Conservation (phyloP, 208 protist genomes). For the Porcisia hertigi region DNA sequence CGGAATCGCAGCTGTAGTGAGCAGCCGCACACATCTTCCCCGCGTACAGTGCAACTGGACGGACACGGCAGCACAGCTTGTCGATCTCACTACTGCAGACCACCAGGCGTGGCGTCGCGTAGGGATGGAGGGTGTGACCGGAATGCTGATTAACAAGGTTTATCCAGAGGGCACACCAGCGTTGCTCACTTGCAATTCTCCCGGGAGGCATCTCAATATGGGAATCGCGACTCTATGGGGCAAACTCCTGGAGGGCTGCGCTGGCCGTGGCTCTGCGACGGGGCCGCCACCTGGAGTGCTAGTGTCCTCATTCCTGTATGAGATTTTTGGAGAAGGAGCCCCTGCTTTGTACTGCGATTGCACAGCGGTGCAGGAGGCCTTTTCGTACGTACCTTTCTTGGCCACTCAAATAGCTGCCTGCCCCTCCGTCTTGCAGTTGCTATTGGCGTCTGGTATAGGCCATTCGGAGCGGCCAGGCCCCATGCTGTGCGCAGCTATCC, state of each 20-base stretch:
- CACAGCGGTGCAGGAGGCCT: constrained; percentile 19
- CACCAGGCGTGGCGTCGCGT: constrained; percentile 18
- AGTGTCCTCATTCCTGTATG: constrained; percentile 16
- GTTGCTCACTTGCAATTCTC: background rate
- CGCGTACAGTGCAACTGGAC: background rate
- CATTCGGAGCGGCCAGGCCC: background rate
- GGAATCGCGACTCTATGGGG: constrained; percentile 33
- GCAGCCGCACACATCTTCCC: constrained; percentile 5
- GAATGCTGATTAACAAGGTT: constrained; percentile 11
- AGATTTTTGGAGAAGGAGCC: background rate
- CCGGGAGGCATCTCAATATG: constrained; percentile 10
- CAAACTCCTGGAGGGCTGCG: constrained; percentile 8
- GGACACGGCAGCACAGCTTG: constrained; percentile 5
- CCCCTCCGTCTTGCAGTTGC: constrained; percentile 19
- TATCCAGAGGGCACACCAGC: background rate
- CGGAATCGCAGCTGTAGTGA: constrained; percentile 26
- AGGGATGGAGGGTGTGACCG: constrained; percentile 34
- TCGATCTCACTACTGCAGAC: constrained; percentile 1
- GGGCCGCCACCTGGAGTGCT: constrained; percentile 4
- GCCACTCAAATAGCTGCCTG: constrained; percentile 13
- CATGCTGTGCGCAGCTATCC: constrained; percentile 13
- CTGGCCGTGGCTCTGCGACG: background rate
- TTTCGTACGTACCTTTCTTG: constrained; percentile 30
- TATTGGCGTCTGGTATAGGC: background rate
- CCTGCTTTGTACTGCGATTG: background rate